phyloP scores from a whole-genome alignment of 108 stramenopile species.

The Cyclostephanos invisitatus region DNA sequence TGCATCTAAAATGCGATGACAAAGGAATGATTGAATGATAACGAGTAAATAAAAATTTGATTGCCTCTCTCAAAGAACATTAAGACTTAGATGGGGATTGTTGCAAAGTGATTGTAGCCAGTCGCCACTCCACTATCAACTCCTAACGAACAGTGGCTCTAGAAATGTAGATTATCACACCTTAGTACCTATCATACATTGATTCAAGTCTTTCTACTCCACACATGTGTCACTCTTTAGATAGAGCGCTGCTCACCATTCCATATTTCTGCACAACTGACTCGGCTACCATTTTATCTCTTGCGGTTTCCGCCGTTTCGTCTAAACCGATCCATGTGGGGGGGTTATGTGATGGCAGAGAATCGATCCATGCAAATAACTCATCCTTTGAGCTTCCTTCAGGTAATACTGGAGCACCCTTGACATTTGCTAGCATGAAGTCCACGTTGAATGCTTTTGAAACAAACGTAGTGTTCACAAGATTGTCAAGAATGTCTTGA shows the following conservation, averaged over 20 bases:
- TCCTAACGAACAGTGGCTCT: too few relatives aligned
- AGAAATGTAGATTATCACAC: too few relatives aligned
- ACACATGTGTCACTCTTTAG: slow-evolving; percentile 25
- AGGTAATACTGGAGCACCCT: slow-evolving; percentile 64
- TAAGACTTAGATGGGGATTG: too few relatives aligned
- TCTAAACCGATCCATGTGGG: slow-evolving; percentile 87
- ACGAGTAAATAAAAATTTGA: too few relatives aligned
- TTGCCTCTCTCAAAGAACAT: too few relatives aligned
- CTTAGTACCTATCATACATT: too few relatives aligned
- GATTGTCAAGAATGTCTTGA: slow-evolving; percentile 68
- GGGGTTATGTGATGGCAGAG: slow-evolving; percentile 69
- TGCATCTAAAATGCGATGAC: too few relatives aligned
- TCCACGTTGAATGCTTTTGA: slow-evolving; percentile 70
- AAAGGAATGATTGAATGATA: too few relatives aligned
- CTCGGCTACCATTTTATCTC: slow-evolving; percentile 64
- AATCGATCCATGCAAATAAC: slow-evolving; percentile 72
- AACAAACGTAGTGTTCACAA: slow-evolving; percentile 62
- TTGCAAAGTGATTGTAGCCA: too few relatives aligned
- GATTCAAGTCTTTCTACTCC: neutral
- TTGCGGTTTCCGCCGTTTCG: slow-evolving; percentile 62
- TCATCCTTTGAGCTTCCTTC: slow-evolving; percentile 75
- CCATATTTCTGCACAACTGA: slow-evolving; percentile 58
- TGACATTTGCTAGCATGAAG: slow-evolving; percentile 67
- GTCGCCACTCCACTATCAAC: too few relatives aligned
- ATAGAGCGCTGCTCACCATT: slow-evolving; percentile 38